Evolutionary conservation across 495 filamentous ascomycete species (phyloP), one percentile per base, ranked within the genome.

Genomic region (Penicillium psychrofluorescens): DNA sequence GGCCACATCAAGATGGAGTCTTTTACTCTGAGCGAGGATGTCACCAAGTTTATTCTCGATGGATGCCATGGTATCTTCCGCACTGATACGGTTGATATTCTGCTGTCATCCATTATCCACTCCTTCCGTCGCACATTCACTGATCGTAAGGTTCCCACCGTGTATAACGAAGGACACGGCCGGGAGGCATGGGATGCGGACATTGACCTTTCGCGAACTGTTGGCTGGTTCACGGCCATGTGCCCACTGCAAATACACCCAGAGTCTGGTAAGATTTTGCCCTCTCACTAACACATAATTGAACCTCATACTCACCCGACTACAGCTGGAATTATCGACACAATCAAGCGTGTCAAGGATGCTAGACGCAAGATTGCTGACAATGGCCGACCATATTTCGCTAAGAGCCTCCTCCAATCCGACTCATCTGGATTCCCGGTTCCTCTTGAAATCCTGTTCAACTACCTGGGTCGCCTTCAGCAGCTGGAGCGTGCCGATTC

Each of bases 381-480:
- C 31, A 66, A 66, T 44, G 72, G 68, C n/a, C 58, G 66, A 27
- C 54, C 63, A 12, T 74, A 72, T 57, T 77, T 77, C 36, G 67
- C 75, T 0, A 65, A 66, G 38, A 72, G 70, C 11, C 65, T 81
- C 27, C 66, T 80, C 15, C 62, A 72, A 9, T 51, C 70, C 11
- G 43, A 58, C 6, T 69, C 66, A 36, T 45, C 66, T 22, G 61
- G 62, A 9, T 76, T 77, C 29, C 54, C 60, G 15, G 72, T 74
- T 54, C 83, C 83, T 1, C 63, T 86, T 36, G 84, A 88, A 62
- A 75, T 87, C 29, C 67, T 81, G 4, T 84, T 87, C 58, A 85
- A 81, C 48, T 86, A 86, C 50, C 70, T 80, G 28, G 83, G 81
- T 3, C 66, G 71, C 9, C 61, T 77, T 31, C 80, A 83, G 44